A percentile compares a stretch with the other conserved stretches of the same genome.
Evolutionary conservation across 2,329 filamentous ascomycete genomes (phyloP).

Genomic region (Trichoderma afroharzianum): DNA sequence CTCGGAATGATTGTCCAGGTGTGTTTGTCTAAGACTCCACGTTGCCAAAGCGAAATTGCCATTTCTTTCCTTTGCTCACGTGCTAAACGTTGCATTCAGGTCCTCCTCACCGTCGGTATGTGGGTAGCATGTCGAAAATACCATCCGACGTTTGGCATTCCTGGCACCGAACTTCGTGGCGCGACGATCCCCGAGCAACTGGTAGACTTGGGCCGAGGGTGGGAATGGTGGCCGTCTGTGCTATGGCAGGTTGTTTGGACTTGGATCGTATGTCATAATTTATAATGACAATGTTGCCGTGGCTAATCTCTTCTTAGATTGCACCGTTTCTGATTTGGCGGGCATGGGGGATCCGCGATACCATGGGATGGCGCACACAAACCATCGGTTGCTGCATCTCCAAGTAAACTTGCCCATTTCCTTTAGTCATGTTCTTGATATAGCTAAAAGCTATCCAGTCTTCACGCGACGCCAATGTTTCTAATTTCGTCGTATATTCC

Average conservation of each 20-base stretch:
- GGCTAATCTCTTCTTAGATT: constrained; percentile 28
- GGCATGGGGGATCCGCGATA: constrained; percentile 52
- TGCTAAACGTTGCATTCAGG: constrained; percentile 32
- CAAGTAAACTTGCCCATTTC: constrained; percentile 24
- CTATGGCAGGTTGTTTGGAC: constrained; percentile 55
- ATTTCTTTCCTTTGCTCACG: neutral
- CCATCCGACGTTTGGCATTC: constrained; percentile 48
- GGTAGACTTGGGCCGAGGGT: constrained; percentile 44
- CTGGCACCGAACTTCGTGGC: constrained; percentile 34
- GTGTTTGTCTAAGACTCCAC: constrained; percentile 18
- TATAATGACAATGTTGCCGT: neutral
- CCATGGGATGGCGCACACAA: constrained; percentile 55
- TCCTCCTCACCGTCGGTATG: constrained; percentile 50
- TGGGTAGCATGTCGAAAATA: constrained; percentile 57
- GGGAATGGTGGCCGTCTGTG: constrained; percentile 58
- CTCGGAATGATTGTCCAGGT: constrained; percentile 49
- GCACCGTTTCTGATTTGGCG: constrained; percentile 51
- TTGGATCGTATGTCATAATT: constrained; percentile 38
- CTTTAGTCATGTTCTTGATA: accelerated
- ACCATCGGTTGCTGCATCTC: constrained; percentile 41
- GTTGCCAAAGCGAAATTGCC: neutral
- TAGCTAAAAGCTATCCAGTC: constrained; percentile 31
- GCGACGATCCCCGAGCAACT: constrained; percentile 38
- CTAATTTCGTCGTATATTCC: constrained; percentile 52
- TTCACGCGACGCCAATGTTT: constrained; percentile 63